Base-by-base conservation (phyloP, 441 rosid species). In the Erysimum cheiri region DNA sequence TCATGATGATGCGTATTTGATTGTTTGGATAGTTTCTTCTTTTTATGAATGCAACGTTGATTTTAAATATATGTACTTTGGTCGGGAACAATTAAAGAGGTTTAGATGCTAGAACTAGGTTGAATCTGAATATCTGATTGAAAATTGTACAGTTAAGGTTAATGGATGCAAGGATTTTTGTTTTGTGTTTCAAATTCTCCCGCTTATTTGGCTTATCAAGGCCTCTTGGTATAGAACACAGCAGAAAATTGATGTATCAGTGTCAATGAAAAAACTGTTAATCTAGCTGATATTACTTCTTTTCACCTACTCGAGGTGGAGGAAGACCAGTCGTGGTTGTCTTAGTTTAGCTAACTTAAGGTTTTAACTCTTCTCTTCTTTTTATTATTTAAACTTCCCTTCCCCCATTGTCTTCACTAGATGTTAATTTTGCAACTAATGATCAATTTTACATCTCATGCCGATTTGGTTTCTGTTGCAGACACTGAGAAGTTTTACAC, bases 401-500 rank as follows among this genome's bases (percentile, higher is more conserved):
- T 10, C 1, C 41, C 5, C 1, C 41, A 11, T 10, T 37, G 46
- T 39, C 15, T 40, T 12, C 44, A 40, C 44, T 12, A 41, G 47
- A 41, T 41, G 46, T 5, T 5, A 41, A 13, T 2, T 41, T 41
- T 41, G 17, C 15, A n/a, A n/a, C 47, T n/a, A 31, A 8, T 39
- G 56, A 63, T 47, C 33, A 48, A 1, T 11, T 53, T 11, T 6
- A 11, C 13, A 26, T 39, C 8, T 52, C 17, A 9, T 35, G 36
- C 4, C 22, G 61, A 60, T 78, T 26, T 64, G 13, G 28, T 62
- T 12, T 41, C 47, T 15, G 13, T 81, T 77, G 81, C 84, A 94
- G 98, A 92, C 65, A 95, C 97, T 1, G 98, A 94, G 89, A 92
- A 86, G 70, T 94, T 90, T 75, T 94, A 94, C 73, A 88, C 99